Evolutionary conservation across 805 yeast genomes (phyloP), one percentile per base, ranked within the genome.

Genomic region (Schizosaccharomyces cryophilus): DNA sequence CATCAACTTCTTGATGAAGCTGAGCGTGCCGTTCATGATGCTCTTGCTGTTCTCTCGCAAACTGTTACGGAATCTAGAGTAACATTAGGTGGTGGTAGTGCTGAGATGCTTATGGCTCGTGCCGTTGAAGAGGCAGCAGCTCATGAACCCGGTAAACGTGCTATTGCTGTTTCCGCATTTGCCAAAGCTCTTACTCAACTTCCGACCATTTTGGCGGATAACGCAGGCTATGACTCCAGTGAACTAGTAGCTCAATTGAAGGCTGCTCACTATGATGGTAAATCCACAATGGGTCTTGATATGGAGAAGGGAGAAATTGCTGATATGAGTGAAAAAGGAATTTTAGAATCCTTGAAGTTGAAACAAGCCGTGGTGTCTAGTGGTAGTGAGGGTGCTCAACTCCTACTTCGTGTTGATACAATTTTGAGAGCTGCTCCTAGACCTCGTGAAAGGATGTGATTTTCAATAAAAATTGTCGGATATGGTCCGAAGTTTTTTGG

Each of bases 331-430:
- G 93, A 88, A 64, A 73, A 83, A 66, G 98, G 97, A 26, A 80
- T 90, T 66, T 88, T 93, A 61, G 99, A 93, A 74, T 83, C 94
- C 65, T 93, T 78, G 73, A 90, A 89, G 73, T 78, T 93, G 71
- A 93, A 93, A 74, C 78, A 80, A 65, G 95, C 96, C 1, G 98
- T 94, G 17, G 96, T 93, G 19, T 80, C 88, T 15, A 83, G 94
- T 58, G 97, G 98, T 4, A 78, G 95, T n/a, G 99, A 93, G 75
- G 98, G 98, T 40, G 94, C 97, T 4, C 97, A 93, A 75, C 89
- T 93, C 59, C 78, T 93, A 66, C 75, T 93, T 68, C 82, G 99
- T 70, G 99, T 93, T 54, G 99, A 93, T 71, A 90, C 93, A 72
- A 93, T 93, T 66, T 87, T 93, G 65, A 82, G 95, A 66, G 97